A percentile compares a stretch with the other conserved stretches of the same genome.
Evolutionary conservation across 2,329 filamentous ascomycete species (phyloP).

Genomic region (Fragosphaeria purpurea): DNA sequence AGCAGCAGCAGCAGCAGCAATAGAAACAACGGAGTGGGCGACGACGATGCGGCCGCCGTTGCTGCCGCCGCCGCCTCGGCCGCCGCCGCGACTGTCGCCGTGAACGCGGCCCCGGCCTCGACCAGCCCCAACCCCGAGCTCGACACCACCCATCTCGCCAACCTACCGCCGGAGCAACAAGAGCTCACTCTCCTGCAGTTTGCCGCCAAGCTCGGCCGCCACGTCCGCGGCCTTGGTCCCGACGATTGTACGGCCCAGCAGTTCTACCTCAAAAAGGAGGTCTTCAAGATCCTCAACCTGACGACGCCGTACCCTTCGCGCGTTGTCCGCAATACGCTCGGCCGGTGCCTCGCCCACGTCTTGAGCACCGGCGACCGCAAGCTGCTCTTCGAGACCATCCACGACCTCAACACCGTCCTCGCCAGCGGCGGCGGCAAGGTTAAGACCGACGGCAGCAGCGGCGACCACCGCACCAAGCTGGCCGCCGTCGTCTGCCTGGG

Average conservation of each 20-base stretch:
- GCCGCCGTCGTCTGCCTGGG: slow-evolving; percentile 81
- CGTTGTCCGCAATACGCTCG: slow-evolving; percentile 82
- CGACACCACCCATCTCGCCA: slow-evolving; percentile 79
- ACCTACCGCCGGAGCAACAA: slow-evolving; percentile 87
- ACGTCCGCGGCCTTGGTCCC: slow-evolving; percentile 62
- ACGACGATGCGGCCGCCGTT: slow-evolving; percentile 8
- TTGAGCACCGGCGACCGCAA: slow-evolving; percentile 82
- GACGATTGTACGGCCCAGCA: slow-evolving; percentile 84
- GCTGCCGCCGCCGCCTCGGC: slow-evolving; percentile 18
- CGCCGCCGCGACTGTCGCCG: slow-evolving; percentile 18
- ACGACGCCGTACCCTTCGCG: slow-evolving; percentile 71
- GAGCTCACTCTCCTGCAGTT: slow-evolving; percentile 89
- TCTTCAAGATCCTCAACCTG: slow-evolving; percentile 86
- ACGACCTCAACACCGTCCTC: slow-evolving; percentile 65
- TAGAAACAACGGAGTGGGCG: neutral
- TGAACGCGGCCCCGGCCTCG: slow-evolving; percentile 20
- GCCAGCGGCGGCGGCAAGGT: slow-evolving; percentile 59
- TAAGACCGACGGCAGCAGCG: slow-evolving; percentile 56
- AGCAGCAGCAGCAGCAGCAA: slow-evolving; percentile 12
- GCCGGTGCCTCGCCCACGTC: slow-evolving; percentile 71
- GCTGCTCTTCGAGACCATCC: slow-evolving; percentile 87
- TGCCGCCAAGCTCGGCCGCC: slow-evolving; percentile 68
- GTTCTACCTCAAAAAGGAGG: slow-evolving; percentile 83
- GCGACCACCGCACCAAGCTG: slow-evolving; percentile 53
- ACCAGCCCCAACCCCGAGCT: slow-evolving; percentile 60